Evolutionary conservation across 306 rosid species (phyloP).

Genomic region (Prunus persica): Prunus_persica_NCBIv2 NC_034012.1:986501-987000

Average conservation of each 20-base stretch:
- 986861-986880: slow-evolving; percentile 55
- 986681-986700: slow-evolving; percentile 29
- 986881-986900: neutral
- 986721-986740: slow-evolving; percentile 68
- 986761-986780: slow-evolving; percentile 82
- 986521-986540: slow-evolving; percentile 66
- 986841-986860: slow-evolving; percentile 54
- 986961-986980: slow-evolving; percentile 76
- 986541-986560: slow-evolving; percentile 87
- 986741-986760: slow-evolving; percentile 69
- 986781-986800: slow-evolving; percentile 78
- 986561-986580: slow-evolving; percentile 34
- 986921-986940: slow-evolving; percentile 13
- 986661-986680: slow-evolving; percentile 48
- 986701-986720: slow-evolving; percentile 72
- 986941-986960: slow-evolving; percentile 59
- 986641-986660: slow-evolving; percentile 56
- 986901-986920: neutral
- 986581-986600: slow-evolving; percentile 45
- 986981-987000: slow-evolving; percentile 78
- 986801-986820: slow-evolving; percentile 42
- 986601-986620: slow-evolving; percentile 93
- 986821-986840: slow-evolving; percentile 54
- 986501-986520: slow-evolving; percentile 52
- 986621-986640: slow-evolving; percentile 88